A percentile compares a stretch with the other conserved stretches of the same genome.
Conservation (phyloP, 2,329 filamentous ascomycete genomes). For the Ophiobolus disseminans region DNA sequence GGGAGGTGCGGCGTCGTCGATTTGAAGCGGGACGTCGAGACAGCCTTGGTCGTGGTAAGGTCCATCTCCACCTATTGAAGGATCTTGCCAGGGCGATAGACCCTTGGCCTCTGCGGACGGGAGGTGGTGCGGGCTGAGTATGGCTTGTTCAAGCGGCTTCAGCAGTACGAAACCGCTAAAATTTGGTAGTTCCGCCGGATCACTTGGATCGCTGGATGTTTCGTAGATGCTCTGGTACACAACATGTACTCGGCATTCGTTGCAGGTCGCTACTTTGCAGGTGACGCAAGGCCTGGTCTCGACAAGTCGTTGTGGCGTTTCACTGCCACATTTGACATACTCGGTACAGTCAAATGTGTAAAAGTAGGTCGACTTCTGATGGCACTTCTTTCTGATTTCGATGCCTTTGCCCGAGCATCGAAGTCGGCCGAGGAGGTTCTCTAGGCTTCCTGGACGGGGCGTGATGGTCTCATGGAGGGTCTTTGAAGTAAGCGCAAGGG, state of each 20-base stretch:
- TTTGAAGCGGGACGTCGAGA: conserved; percentile 37
- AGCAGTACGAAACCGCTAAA: conserved; percentile 42
- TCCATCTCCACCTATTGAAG: conserved; percentile 4
- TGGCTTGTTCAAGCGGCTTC: conserved; percentile 30
- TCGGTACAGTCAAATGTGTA: conserved; percentile 30
- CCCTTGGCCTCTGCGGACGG: not conserved
- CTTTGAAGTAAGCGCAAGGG: conserved; percentile 39
- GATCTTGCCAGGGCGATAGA: conserved; percentile 13
- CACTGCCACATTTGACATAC: conserved; percentile 30
- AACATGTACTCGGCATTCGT: conserved; percentile 46
- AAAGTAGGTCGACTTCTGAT: conserved; percentile 35
- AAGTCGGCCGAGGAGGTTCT: conserved; percentile 36
- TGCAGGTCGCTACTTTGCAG: conserved; percentile 41
- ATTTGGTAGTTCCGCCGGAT: conserved; percentile 39
- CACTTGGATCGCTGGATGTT: conserved; percentile 30
- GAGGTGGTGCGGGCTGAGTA: conserved; percentile 39
- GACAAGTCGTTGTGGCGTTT: conserved; percentile 5
- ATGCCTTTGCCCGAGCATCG: conserved; percentile 37
- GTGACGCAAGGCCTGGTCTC: conserved; percentile 33
- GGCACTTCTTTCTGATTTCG: conserved; percentile 24
- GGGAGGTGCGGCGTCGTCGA: conserved; percentile 20
- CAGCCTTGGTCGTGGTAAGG: conserved; percentile 43
- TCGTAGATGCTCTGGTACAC: conserved; percentile 43
- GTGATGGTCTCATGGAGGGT: conserved; percentile 31
- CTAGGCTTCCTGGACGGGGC: conserved; percentile 29